These are phyloP conservation scores for Lactarius tabidus DNA, from an alignment of 768 basidiomycete species.

Conservation along the genomic window DNA sequence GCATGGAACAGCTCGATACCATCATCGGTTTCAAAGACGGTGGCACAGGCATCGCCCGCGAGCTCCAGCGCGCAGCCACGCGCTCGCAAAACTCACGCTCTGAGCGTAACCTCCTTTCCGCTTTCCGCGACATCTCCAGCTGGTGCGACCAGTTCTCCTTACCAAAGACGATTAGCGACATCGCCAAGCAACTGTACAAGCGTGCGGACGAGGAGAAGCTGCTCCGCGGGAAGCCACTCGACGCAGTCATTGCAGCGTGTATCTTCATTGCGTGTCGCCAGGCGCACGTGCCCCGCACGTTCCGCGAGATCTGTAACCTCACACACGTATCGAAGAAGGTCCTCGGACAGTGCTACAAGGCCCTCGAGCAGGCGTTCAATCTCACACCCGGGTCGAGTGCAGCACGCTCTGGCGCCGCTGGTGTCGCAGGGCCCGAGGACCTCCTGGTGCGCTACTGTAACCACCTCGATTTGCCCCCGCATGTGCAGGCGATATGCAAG, in stretches of 20 bases:
- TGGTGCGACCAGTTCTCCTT: conserved; percentile 97
- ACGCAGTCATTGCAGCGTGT: conserved; percentile 94
- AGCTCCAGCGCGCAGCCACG: conserved; percentile 88
- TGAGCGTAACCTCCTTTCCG: conserved; percentile 80
- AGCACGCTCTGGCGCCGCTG: conserved; percentile 31
- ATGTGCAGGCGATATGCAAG: conserved; percentile 76
- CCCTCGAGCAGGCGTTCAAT: conserved; percentile 85
- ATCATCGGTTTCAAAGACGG: conserved; percentile 95
- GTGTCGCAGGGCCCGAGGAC: conserved; percentile 69
- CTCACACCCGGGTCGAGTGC: conserved; percentile 77
- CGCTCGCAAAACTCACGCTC: conserved; percentile 74
- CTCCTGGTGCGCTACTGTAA: conserved; percentile 93
- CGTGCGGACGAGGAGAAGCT: conserved; percentile 95
- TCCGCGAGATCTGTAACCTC: conserved; percentile 91
- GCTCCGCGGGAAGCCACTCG: conserved; percentile 83
- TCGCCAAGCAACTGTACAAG: conserved; percentile 96
- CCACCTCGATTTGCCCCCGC: conserved; percentile 79
- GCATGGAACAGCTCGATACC: conserved; percentile 91
- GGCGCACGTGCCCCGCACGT: conserved; percentile 92
- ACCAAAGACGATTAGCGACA: conserved; percentile 90
- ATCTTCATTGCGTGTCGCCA: conserved; percentile 97
- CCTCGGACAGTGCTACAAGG: conserved; percentile 90
- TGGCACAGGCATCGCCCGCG: conserved; percentile 85
- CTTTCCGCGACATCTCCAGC: conserved; percentile 86
- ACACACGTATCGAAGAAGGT: conserved; percentile 94